Evolutionary conservation across 2,329 filamentous ascomycete genomes (phyloP).

Genomic region (Curvularia lunata): DNA sequence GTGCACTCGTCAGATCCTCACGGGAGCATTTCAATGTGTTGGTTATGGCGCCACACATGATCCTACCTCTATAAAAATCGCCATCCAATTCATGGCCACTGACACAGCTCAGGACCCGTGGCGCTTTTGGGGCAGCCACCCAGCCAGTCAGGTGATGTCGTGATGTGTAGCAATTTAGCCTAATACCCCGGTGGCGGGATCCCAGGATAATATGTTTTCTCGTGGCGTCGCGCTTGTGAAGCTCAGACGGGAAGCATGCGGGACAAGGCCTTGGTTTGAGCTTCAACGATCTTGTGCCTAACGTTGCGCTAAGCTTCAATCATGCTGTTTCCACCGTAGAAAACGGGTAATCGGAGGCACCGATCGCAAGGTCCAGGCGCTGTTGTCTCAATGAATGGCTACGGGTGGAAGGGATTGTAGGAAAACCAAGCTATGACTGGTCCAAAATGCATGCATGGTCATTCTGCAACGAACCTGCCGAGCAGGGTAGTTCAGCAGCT

Average conservation of each 20-base stretch:
- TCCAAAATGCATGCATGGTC: background rate
- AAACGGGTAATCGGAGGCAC: constrained; percentile 8
- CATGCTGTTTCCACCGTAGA: background rate
- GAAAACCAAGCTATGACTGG: constrained; percentile 1
- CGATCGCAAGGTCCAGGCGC: constrained; percentile 1
- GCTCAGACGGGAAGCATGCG: constrained; percentile 9
- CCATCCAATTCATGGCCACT: constrained; percentile 1
- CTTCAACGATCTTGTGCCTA: constrained; percentile 5
- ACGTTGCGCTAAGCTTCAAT: constrained; percentile 6
- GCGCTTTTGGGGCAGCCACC: constrained; percentile 11
- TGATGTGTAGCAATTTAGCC: constrained; percentile 17
- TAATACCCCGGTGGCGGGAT: constrained; percentile 18
- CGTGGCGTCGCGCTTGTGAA: constrained; percentile 12
- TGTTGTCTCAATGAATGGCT: constrained; percentile 2
- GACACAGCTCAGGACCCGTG: background rate
- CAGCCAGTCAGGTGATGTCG: constrained; percentile 15
- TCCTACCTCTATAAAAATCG: constrained; percentile 2
- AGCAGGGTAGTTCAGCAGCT: constrained; percentile 1
- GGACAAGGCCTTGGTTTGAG: constrained; percentile 10
- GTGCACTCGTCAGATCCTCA: background rate
- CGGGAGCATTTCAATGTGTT: background rate
- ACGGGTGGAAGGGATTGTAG: constrained; percentile 3
- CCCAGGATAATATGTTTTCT: constrained; percentile 4
- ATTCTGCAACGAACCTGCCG: constrained; percentile 1
- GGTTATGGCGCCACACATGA: constrained; percentile 3